Percentiles rank a stretch among this genome's conserved stretches.
Conservation (phyloP, 306 rosid species). For the Macrotyloma uniflorum region DNA sequence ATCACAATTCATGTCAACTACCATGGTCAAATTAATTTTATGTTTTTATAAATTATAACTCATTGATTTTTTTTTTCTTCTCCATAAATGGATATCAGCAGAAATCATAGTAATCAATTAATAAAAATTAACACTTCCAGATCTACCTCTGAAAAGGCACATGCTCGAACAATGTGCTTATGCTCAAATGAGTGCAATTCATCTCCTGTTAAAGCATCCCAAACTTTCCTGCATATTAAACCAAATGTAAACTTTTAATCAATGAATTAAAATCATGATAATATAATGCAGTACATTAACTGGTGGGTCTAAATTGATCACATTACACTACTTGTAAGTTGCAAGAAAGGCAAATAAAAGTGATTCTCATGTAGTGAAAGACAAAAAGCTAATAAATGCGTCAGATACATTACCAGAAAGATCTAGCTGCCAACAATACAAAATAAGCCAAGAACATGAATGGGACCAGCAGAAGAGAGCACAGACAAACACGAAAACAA, state of each 20-base stretch:
- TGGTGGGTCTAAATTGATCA: not conserved
- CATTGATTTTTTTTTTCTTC: not conserved
- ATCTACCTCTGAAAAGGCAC: constrained; percentile 89
- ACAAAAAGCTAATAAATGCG: not conserved
- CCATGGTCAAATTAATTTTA: constrained; percentile 4
- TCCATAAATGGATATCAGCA: constrained; percentile 27
- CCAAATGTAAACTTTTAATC: constrained; percentile 22
- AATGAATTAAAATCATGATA: not conserved
- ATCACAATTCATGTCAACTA: not conserved
- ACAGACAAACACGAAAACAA: not conserved
- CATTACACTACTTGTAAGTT: not conserved
- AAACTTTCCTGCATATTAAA: constrained; percentile 77
- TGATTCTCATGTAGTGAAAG: not conserved
- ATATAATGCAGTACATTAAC: not conserved
- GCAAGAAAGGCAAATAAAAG: not conserved
- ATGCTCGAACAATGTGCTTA: constrained; percentile 97
- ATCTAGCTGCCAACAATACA: not conserved
- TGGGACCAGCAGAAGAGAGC: not conserved
- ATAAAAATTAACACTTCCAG: not conserved
- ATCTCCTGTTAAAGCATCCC: constrained; percentile 98
- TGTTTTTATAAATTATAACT: not conserved
- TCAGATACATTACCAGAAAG: not conserved
- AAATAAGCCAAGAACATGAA: not conserved
- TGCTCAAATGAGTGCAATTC: constrained; percentile 93
- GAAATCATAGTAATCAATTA: not conserved